Conservation (phyloP, 768 basidiomycete species). For the Mycena latifolia region DNA sequence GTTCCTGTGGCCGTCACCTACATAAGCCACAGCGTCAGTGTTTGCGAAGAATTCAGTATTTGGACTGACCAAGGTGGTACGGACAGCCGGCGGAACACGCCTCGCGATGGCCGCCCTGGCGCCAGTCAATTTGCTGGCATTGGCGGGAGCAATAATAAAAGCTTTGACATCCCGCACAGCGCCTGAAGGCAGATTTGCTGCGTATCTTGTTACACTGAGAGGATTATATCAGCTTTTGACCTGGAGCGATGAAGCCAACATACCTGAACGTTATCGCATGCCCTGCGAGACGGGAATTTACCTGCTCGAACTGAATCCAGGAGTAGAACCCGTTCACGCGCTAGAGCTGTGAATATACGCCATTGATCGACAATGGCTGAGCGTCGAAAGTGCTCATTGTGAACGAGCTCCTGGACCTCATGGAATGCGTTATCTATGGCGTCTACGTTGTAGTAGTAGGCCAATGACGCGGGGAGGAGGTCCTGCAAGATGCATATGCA, state of each 20-base stretch:
- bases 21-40: too few relatives aligned
- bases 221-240: not conserved
- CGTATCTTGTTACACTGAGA: not conserved
- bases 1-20: not conserved
- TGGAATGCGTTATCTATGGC: not conserved
- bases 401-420: not conserved
- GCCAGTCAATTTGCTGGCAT: slow-evolving; percentile 4
- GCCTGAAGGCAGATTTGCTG: not conserved
- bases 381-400: not conserved
- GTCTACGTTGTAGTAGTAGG: not conserved
- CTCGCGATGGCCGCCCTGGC: not conserved
- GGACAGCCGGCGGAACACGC: not conserved
- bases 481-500: not conserved
- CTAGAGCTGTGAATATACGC: not conserved
- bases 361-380: not conserved
- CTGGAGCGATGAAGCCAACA: not conserved
- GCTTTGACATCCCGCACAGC: not conserved
- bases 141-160: slow-evolving; percentile 4
- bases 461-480: not conserved
- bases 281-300: not conserved
- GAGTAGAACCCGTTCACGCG: not conserved
- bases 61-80: not conserved
- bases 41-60: too few relatives aligned
- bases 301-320: not conserved
- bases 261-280: slow-evolving; percentile 7